These are phyloP conservation scores for Albizia julibrissin DNA, from an alignment of 306 rosid species.

Conservation along the genomic window DNA sequence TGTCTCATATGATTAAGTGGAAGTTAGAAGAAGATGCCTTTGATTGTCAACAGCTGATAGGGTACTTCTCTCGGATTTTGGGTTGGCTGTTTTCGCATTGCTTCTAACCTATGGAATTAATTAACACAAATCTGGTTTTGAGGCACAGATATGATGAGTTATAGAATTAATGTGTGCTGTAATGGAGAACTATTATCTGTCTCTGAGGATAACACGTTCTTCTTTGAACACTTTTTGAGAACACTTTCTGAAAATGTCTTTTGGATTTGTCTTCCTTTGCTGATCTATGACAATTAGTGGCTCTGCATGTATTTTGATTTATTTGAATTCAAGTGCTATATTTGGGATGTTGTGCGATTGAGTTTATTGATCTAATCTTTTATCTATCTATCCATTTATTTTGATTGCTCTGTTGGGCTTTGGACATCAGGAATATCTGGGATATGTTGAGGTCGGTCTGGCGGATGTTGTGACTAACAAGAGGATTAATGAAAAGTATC, in stretches of 20 bases:
- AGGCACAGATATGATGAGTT: neutral
- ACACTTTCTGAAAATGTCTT: neutral
- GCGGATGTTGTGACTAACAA: constrained; percentile 74
- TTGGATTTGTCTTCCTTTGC: constrained; percentile 8
- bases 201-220: neutral
- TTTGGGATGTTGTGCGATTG: constrained; percentile 16
- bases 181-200: neutral
- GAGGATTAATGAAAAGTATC: constrained; percentile 81
- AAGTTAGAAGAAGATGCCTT: neutral
- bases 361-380: neutral
- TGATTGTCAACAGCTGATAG: neutral
- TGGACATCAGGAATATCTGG: constrained; percentile 71
- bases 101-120: neutral
- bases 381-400: neutral
- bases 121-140: constrained; percentile 7
- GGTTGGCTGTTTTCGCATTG: neutral
- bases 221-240: neutral
- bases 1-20: neutral
- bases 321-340: neutral
- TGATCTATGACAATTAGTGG: neutral
- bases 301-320: neutral
- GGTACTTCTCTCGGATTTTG: neutral
- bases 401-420: constrained; percentile 1
- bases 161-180: neutral
- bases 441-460: constrained; percentile 68